Base-by-base conservation (phyloP, 2,329 filamentous ascomycete species). In the Furcasterigmium sp. region DNA sequence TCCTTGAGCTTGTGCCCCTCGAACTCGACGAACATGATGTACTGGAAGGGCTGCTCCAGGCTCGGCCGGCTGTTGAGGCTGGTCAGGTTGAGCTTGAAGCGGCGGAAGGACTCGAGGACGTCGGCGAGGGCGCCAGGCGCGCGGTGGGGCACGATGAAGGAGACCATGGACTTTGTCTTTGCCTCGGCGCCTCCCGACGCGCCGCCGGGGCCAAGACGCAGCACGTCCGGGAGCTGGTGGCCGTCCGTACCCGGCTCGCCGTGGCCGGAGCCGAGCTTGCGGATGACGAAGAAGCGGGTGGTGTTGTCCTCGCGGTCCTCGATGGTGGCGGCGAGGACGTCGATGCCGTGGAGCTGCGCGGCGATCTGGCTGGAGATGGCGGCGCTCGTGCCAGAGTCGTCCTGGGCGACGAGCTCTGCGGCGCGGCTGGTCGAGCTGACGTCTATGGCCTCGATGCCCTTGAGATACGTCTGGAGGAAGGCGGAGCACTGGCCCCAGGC, bases 1-100 rank as follows among this genome's bases (percentile, higher is more conserved):
- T 80, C 79, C 39, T 65, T 61, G 44, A 61, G 54, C 51, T 65
- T 67, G 59, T 80, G 75, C 2, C 85, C 84, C 60, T 85, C 78
- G 55, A 95, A 90, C 70, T 97, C 91, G 23, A 96, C 83, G 59
- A 97, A 91, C 68, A 97, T 96, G 29, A 96, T 78, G 66, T 97
- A 97, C 60, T 94, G 83, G 79, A 95, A 97, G 17, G 85, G 80
- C 52, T 71, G 68, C 30, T 76, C 70, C 44, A 86, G 76, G 55
- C 87, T 90, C 5, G 91, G 91, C 50, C 91, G 69, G 51, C 87
- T 90, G 60, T 90, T 91, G 63, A 97, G 95, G 61, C 85, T 91
- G 23, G 91, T 96, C 52, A 97, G 68, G 60, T 96, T 95, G 45
- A 96, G 72, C 5, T 76, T 75, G 52, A 79, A 75, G 8, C 69